These are phyloP conservation scores for Calocybe indica DNA, from an alignment of 768 basidiomycete genomes.

Conservation along the genomic window DNA sequence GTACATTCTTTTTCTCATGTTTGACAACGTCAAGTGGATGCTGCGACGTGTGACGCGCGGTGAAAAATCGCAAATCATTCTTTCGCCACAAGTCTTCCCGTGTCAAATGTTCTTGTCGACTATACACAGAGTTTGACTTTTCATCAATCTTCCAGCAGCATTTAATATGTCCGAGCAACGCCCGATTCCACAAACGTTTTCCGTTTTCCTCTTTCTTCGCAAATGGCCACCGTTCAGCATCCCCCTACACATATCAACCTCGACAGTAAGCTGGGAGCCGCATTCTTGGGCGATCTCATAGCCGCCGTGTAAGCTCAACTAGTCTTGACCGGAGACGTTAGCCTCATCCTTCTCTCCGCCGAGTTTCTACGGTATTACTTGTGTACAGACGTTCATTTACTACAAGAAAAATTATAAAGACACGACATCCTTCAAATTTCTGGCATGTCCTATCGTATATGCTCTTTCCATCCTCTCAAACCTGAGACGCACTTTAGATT, in stretches of 20 bases:
- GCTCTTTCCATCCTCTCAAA: neutral
- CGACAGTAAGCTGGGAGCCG: constrained; percentile 36
- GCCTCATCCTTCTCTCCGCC: neutral
- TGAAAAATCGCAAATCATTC: no score
- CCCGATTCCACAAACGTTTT: no score
- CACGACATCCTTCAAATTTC: constrained; percentile 18
- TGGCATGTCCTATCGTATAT: constrained; percentile 16
- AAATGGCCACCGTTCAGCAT: no score
- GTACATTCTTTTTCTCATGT: no score
- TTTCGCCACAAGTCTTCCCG: no score
- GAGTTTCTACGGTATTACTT: constrained; percentile 39
- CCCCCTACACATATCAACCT: constrained; percentile 5
- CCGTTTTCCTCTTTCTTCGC: no score
- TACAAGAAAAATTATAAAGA: constrained; percentile 27
- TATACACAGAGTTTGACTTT: no score
- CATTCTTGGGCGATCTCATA: constrained; percentile 35
- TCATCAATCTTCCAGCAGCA: no score
- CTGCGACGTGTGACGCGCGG: no score
- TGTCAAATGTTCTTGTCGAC: no score
- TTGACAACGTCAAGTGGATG: no score
- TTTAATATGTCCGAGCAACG: no score
- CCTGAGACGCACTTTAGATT: constrained; percentile 9
- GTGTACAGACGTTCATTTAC: constrained; percentile 33
- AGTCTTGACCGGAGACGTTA: neutral
- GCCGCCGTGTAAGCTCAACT: constrained; percentile 28